phyloP scores from a whole-genome alignment of 116 monocot species.

The Papilionanthe hybrid region DNA sequence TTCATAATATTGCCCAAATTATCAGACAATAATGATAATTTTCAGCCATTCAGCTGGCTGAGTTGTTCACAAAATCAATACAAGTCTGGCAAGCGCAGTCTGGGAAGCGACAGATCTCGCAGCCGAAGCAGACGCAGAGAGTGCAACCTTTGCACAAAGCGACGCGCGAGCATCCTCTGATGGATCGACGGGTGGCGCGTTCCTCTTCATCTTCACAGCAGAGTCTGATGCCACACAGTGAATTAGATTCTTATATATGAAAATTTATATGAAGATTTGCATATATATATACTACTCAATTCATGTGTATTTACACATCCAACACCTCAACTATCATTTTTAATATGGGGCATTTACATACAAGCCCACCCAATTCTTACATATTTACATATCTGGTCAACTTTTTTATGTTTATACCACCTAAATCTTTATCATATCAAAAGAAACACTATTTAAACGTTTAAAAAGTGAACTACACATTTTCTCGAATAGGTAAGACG shows the following conservation, averaged over 20 bases:
- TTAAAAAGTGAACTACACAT: no score
- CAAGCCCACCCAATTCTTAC: no score
- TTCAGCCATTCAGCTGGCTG: not conserved
- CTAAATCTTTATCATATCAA: no score
- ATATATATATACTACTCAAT: not conserved
- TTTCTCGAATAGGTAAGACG: no score
- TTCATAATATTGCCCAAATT: no score
- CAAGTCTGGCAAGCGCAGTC: slow-evolving; percentile 59
- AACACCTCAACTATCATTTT: no score
- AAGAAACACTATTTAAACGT: no score
- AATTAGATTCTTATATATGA: not conserved
- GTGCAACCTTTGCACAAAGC: slow-evolving; percentile 51
- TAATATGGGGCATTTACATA: no score
- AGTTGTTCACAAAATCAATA: slow-evolving; percentile 37
- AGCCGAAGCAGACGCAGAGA: slow-evolving; percentile 58
- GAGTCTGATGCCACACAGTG: slow-evolving; percentile 11
- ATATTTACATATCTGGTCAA: no score
- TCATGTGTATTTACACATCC: no score
- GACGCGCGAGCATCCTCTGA: slow-evolving; percentile 35
- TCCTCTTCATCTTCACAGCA: slow-evolving; percentile 51
- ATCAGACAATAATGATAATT: no score
- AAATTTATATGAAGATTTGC: not conserved
- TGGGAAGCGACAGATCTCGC: slow-evolving; percentile 47
- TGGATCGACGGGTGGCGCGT: slow-evolving; percentile 26
- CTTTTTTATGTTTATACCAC: no score